Evolutionary conservation across 495 filamentous ascomycete species (phyloP).

Genomic region (Bacidia rubella): DNA sequence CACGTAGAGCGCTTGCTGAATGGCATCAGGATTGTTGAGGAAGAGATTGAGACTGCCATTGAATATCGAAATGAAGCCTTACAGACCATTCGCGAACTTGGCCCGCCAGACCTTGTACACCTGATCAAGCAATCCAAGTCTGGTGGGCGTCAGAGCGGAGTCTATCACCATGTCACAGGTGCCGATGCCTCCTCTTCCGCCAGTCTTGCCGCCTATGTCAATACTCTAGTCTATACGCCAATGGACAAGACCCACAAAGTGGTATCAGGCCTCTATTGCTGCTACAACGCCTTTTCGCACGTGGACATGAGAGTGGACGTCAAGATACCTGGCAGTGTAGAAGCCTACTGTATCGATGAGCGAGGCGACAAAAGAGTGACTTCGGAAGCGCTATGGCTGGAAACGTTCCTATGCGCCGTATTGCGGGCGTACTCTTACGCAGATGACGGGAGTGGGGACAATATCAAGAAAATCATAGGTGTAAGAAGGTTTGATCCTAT

Average conservation of each 20-base stretch:
- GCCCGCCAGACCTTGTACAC: constrained; percentile 90
- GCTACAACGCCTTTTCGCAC: constrained; percentile 98
- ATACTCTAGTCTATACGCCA: constrained; percentile 83
- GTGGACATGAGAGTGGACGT: constrained; percentile 98
- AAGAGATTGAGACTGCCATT: constrained; percentile 74
- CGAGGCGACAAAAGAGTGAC: constrained; percentile 84
- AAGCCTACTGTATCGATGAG: constrained; percentile 90
- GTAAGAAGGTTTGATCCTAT: constrained; percentile 93
- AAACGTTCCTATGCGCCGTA: constrained; percentile 91
- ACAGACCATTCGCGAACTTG: constrained; percentile 72
- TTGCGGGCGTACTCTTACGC: constrained; percentile 91
- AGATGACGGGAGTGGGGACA: constrained; percentile 82
- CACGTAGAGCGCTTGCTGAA: constrained; percentile 14
- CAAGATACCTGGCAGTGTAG: constrained; percentile 86
- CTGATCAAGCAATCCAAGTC: constrained; percentile 71
- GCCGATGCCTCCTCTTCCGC: constrained; percentile 96
- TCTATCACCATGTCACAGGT: constrained; percentile 66
- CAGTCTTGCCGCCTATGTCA: constrained; percentile 93
- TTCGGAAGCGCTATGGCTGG: constrained; percentile 86
- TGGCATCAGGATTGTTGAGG: constrained; percentile 68
- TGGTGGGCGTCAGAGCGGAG: constrained; percentile 34
- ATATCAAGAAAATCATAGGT: constrained; percentile 85
- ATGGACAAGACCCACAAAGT: constrained; percentile 82
- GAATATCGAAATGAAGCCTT: constrained; percentile 82
- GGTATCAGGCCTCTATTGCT: constrained; percentile 87